These are phyloP conservation scores for Fusarium sp. DNA, from an alignment of 2,329 filamentous ascomycete species.

Conservation along the genomic window DNA sequence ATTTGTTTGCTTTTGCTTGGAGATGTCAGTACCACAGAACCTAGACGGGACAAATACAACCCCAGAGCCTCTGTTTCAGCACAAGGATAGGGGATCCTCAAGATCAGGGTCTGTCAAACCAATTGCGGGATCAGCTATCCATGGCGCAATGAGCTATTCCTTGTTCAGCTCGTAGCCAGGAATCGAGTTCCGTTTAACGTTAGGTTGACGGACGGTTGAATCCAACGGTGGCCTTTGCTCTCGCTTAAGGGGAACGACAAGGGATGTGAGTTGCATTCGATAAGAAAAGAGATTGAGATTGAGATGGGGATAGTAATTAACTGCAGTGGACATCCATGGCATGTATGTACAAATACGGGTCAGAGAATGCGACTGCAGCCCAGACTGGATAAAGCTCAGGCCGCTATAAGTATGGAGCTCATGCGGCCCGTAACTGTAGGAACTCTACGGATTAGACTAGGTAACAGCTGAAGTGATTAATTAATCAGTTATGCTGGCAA, in stretches of 20 bases:
- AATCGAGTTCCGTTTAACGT: slow-evolving; percentile 21
- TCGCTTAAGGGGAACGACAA: slow-evolving; percentile 31
- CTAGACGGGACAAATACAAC: slow-evolving; percentile 24
- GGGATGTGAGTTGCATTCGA: slow-evolving; percentile 32
- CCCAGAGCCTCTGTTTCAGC: slow-evolving; percentile 46
- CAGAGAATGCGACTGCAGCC: neutral
- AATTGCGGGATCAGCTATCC: slow-evolving; percentile 18
- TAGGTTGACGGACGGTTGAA: slow-evolving; percentile 30
- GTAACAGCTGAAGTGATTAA: slow-evolving; percentile 2
- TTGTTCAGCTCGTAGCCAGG: slow-evolving; percentile 24
- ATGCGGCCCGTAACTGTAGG: slow-evolving; percentile 21
- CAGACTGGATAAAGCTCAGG: slow-evolving; percentile 29
- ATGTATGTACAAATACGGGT: neutral
- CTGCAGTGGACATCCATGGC: neutral
- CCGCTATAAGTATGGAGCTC: slow-evolving; percentile 18
- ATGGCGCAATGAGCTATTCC: slow-evolving; percentile 35
- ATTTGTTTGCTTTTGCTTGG: slow-evolving; percentile 24
- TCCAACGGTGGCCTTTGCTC: slow-evolving; percentile 42
- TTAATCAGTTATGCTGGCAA: slow-evolving; percentile 1
- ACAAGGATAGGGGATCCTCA: slow-evolving; percentile 32
- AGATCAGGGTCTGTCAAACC: slow-evolving; percentile 1
- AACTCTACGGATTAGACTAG: neutral
- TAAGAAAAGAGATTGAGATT: slow-evolving; percentile 16
- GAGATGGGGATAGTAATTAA: slow-evolving; percentile 23
- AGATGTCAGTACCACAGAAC: slow-evolving; percentile 30